phyloP scores from a whole-genome alignment of 805 yeast species.

The Maudiozyma pseudohumilis region DNA sequence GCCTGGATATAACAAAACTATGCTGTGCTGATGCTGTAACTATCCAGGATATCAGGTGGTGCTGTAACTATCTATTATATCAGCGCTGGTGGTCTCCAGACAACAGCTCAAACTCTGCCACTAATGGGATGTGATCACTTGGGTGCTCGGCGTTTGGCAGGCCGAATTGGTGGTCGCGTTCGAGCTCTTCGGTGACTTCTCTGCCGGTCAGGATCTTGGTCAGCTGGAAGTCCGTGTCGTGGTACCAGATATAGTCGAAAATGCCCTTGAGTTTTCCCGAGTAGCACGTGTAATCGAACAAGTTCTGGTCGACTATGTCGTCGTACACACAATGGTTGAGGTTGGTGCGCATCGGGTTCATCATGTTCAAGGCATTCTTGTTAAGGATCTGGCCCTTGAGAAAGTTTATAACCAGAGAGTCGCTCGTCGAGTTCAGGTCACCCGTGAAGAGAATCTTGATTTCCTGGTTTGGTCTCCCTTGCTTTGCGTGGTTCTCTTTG shows the following conservation, averaged over 20 bases:
- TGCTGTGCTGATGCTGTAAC: too few species aligned
- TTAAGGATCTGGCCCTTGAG: slow-evolving; percentile 28
- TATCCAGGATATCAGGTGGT: too few species aligned
- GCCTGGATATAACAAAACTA: too few species aligned
- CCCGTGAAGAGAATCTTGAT: slow-evolving; percentile 41
- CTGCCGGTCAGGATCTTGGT: slow-evolving; percentile 42
- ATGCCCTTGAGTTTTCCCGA: slow-evolving; percentile 42
- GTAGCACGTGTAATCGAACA: slow-evolving; percentile 36
- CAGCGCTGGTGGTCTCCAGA: too few species aligned
- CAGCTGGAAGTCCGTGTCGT: slow-evolving; percentile 32
- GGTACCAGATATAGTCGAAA: slow-evolving; percentile 52
- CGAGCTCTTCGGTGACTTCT: slow-evolving; percentile 24
- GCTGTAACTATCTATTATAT: too few species aligned
- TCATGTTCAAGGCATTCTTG: slow-evolving; percentile 21
- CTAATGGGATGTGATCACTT: slow-evolving; percentile 42
- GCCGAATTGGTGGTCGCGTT: slow-evolving; percentile 25
- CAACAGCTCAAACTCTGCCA: slow-evolving; percentile 29
- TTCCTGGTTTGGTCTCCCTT: slow-evolving; percentile 9
- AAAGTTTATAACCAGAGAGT: slow-evolving; percentile 41
- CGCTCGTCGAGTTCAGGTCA: slow-evolving; percentile 45
- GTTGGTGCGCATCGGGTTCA: slow-evolving; percentile 27
- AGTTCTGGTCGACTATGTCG: slow-evolving; percentile 18
- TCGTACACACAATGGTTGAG: slow-evolving; percentile 27
- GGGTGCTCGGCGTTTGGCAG: slow-evolving; percentile 53
- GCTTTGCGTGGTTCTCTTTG: slow-evolving; percentile 5